These are phyloP conservation scores for Theileria equi DNA, from an alignment of 169 alveolate genomes.

Conservation along the genomic window DNA sequence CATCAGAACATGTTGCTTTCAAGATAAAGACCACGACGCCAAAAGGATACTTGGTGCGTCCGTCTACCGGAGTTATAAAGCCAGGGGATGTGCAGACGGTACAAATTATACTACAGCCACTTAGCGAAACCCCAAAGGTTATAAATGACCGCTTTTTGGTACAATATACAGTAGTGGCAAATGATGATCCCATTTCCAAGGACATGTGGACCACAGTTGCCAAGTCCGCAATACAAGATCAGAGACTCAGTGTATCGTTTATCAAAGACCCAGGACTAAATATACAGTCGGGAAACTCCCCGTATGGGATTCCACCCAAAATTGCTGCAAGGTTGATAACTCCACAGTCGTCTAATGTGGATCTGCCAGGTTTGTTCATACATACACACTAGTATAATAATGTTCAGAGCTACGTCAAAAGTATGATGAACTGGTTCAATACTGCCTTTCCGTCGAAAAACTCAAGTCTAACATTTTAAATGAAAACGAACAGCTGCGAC, in stretches of 20 bases:
- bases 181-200: constrained; percentile 76
- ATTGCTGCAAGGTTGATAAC: constrained; percentile 67
- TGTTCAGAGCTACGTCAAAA: constrained; percentile 68
- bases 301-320: constrained; percentile 69
- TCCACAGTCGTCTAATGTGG: constrained; percentile 72
- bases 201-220: constrained; percentile 80
- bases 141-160: constrained; percentile 81
- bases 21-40: constrained; percentile 87
- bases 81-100: constrained; percentile 76
- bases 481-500: constrained; percentile 74
- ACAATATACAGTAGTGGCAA: constrained; percentile 72
- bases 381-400: constrained; percentile 26
- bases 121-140: constrained; percentile 76
- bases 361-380: constrained; percentile 50
- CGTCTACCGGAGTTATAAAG: constrained; percentile 79
- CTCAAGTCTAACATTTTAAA: constrained; percentile 72
- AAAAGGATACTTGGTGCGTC: constrained; percentile 82
- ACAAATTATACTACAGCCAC: constrained; percentile 83
- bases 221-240: constrained; percentile 77
- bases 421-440: constrained; percentile 82
- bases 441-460: constrained; percentile 83
- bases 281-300: constrained; percentile 65
- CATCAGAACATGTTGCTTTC: constrained; percentile 79
- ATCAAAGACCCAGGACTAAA: constrained; percentile 70
- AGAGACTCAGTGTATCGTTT: constrained; percentile 78